These are phyloP conservation scores for Backusella parvicylindrica DNA, from an alignment of 192 early-diverging fungal genomes.

Conservation along the genomic window DNA sequence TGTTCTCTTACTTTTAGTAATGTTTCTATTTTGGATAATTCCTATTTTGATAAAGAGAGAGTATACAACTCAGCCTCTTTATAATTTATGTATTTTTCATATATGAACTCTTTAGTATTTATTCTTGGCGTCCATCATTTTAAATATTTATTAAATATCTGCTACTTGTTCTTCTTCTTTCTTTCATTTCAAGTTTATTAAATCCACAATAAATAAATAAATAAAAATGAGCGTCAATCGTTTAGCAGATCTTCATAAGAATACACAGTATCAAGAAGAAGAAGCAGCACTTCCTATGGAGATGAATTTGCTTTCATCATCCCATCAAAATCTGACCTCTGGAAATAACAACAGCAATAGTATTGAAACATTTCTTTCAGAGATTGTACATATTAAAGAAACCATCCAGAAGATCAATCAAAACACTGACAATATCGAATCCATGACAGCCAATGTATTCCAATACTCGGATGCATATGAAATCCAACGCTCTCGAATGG, in stretches of 20 bases:
- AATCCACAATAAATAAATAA: background rate
- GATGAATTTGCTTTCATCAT: conserved; percentile 29
- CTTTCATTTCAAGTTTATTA: background rate
- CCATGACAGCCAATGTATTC: conserved; percentile 14
- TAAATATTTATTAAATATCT: background rate
- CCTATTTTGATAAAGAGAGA: background rate
- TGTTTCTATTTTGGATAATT: background rate
- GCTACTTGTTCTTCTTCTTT: background rate
- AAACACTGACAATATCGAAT: conserved; percentile 10
- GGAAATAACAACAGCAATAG: background rate
- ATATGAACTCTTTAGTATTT: background rate
- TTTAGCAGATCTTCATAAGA: conserved; percentile 12
- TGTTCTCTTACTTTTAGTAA: background rate
- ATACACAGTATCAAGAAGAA: background rate
- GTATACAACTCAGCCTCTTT: background rate
- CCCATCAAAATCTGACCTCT: background rate
- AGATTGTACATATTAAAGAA: conserved; percentile 27
- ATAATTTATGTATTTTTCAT: background rate
- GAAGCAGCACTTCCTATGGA: conserved; percentile 3
- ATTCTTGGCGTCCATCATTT: background rate
- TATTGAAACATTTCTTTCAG: conserved; percentile 20
- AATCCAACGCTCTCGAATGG: conserved; percentile 7
- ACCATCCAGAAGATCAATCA: conserved; percentile 23
- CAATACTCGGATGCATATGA: conserved; percentile 25
- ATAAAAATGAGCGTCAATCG: conserved; percentile 20